These are phyloP conservation scores for Dactylellina leptospora DNA, from an alignment of 2,329 filamentous ascomycete genomes.

Conservation along the genomic window DNA sequence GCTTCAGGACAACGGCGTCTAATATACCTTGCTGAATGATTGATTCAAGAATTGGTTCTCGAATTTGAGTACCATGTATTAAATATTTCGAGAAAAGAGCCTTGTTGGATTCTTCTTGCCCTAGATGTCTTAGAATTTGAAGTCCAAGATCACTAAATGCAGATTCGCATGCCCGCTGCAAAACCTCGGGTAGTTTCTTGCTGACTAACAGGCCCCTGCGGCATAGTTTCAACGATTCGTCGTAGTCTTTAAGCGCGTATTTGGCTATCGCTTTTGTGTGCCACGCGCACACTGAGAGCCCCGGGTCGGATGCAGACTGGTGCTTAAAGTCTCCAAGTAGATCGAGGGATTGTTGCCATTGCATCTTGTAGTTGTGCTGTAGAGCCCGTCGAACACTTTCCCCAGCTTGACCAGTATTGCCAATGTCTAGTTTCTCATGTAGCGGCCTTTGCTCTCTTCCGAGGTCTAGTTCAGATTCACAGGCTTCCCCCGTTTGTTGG, in stretches of 20 bases:
- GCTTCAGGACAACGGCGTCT: background rate
- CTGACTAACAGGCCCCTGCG: slow-evolving; percentile 31
- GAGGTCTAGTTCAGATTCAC: too few species aligned
- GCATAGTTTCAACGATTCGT: slow-evolving; percentile 18
- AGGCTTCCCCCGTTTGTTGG: too few species aligned
- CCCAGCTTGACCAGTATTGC: too few species aligned
- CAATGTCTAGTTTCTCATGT: too few species aligned
- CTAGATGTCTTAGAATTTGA: slow-evolving; percentile 32
- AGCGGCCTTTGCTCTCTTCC: too few species aligned
- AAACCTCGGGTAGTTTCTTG: slow-evolving; percentile 17
- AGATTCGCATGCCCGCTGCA: slow-evolving; percentile 24
- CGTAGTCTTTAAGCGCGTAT: slow-evolving; percentile 49
- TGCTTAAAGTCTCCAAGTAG: slow-evolving; percentile 41
- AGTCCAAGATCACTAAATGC: slow-evolving; percentile 34
- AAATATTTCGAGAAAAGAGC: slow-evolving; percentile 16
- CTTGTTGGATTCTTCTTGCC: slow-evolving; percentile 31
- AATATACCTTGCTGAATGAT: too few species aligned
- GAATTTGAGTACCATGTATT: slow-evolving; percentile 21
- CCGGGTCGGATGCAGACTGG: slow-evolving; percentile 41
- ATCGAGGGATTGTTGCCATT: slow-evolving; percentile 38
- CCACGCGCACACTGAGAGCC: slow-evolving; percentile 32
- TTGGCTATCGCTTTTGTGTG: slow-evolving; percentile 43
- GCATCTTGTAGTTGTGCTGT: slow-evolving; percentile 33
- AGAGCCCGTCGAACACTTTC: slow-evolving; percentile 38
- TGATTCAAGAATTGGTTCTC: slow-evolving; percentile 26